Percentiles rank a stretch among this genome's conserved stretches.
These are phyloP conservation scores for Maudiozyma bulderi DNA, from an alignment of 805 yeast species.

Conservation along the genomic window DNA sequence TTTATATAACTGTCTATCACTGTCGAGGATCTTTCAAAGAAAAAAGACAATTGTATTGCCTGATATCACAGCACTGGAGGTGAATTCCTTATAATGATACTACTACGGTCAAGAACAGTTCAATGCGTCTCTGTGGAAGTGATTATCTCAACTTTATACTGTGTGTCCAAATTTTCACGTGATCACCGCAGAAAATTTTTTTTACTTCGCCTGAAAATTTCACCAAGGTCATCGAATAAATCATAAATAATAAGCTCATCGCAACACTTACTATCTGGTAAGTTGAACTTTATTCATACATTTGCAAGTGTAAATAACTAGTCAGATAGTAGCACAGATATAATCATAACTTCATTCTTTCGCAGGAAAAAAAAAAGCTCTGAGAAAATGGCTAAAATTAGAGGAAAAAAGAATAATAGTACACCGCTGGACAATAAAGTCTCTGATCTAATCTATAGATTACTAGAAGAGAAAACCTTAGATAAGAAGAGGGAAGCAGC, in stretches of 20 bases:
- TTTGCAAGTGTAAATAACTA: too few relatives aligned
- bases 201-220: background rate
- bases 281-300: too few relatives aligned
- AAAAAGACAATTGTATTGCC: too few relatives aligned
- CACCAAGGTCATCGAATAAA: background rate
- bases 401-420: conserved; percentile 18
- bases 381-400: conserved; percentile 28
- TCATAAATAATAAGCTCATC: background rate
- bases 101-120: background rate
- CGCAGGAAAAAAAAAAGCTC: too few relatives aligned
- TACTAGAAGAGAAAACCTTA: conserved; percentile 51
- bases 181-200: background rate
- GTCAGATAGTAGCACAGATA: too few relatives aligned
- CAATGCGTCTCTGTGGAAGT: background rate
- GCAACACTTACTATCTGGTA: background rate
- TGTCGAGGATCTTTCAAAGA: too few relatives aligned
- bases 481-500: conserved; percentile 30
- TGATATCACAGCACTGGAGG: too few relatives aligned
- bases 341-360: too few relatives aligned
- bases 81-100: too few relatives aligned
- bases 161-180: background rate
- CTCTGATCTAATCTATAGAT: conserved; percentile 42
- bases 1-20: too few relatives aligned
- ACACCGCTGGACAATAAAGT: conserved; percentile 46
- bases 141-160: too few relatives aligned